Evolutionary conservation across 2,329 filamentous ascomycete species (phyloP).

Genomic region (Acarospora socialis): DNA sequence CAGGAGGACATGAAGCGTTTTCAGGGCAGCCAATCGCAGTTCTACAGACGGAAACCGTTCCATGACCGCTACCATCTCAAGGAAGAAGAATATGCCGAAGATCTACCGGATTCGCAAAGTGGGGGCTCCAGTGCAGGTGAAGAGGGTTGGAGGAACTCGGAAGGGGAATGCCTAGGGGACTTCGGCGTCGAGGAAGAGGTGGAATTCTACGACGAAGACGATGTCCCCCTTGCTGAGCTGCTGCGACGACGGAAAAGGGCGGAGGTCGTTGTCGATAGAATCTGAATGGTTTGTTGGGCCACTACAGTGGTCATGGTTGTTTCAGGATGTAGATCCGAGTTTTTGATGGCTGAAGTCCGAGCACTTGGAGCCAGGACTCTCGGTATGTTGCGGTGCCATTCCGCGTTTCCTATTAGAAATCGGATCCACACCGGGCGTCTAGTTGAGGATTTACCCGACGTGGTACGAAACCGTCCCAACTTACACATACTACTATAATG

Average conservation of each 20-base stretch:
- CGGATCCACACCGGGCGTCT: too few species aligned
- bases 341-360: too few species aligned
- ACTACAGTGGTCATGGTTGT: too few species aligned
- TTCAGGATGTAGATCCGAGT: too few species aligned
- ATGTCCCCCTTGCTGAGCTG: conserved; percentile 43
- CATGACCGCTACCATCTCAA: conserved; percentile 23
- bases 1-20: conserved; percentile 33
- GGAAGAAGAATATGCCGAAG: conserved; percentile 11
- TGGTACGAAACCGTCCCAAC: too few species aligned
- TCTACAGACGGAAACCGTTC: conserved; percentile 28
- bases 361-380: too few species aligned
- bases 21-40: conserved; percentile 22
- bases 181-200: conserved; percentile 52
- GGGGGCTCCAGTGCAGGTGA: conserved; percentile 27
- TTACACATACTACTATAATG: too few species aligned
- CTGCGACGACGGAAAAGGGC: conserved; percentile 25
- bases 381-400: too few species aligned
- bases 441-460: too few species aligned
- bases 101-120: conserved; percentile 10
- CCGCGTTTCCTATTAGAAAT: too few species aligned
- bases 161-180: conserved; percentile 47
- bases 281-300: too few species aligned
- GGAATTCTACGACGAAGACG: conserved; percentile 50
- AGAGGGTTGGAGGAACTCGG: conserved; percentile 47
- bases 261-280: neutral